Conservation (phyloP, 306 rosid species). For the Inga leiocalycina region DNA sequence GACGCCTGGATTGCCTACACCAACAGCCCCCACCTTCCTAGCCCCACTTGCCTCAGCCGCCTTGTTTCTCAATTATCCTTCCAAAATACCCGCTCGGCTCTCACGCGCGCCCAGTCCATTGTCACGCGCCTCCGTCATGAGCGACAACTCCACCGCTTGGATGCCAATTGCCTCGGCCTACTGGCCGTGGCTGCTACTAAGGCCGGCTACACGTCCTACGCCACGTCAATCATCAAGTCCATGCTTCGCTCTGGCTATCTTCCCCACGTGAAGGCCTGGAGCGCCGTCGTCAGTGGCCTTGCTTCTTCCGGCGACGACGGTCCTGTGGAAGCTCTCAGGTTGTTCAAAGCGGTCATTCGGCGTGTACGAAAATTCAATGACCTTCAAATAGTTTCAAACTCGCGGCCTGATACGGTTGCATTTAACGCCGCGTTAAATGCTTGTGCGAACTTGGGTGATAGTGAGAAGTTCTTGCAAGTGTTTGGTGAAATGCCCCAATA, state of each 20-base stretch:
- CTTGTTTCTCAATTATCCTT: constrained; percentile 75
- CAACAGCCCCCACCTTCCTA: constrained; percentile 59
- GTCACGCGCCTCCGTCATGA: constrained; percentile 93
- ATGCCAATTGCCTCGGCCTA: constrained; percentile 86
- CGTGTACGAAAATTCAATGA: constrained; percentile 57
- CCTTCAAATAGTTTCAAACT: constrained; percentile 49
- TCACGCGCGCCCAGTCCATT: constrained; percentile 90
- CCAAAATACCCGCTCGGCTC: constrained; percentile 52
- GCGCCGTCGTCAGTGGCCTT: constrained; percentile 83
- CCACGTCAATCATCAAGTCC: constrained; percentile 81
- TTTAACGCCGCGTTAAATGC: constrained; percentile 87
- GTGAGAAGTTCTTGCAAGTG: constrained; percentile 71
- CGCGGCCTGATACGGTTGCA: constrained; percentile 87
- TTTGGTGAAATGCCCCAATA: constrained; percentile 80
- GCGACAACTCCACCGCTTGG: constrained; percentile 88
- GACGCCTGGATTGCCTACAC: constrained; percentile 81
- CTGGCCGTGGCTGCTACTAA: constrained; percentile 80
- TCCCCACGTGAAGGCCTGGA: constrained; percentile 96
- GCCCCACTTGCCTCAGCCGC: constrained; percentile 84
- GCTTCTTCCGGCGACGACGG: constrained; percentile 61
- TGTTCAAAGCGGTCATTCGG: constrained; percentile 60
- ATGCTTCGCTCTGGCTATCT: constrained; percentile 98
- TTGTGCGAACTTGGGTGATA: constrained; percentile 73
- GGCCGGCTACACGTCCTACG: constrained; percentile 76
- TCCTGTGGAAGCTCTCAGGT: constrained; percentile 64